A percentile compares a stretch with the other conserved stretches of the same genome.
These are phyloP conservation scores for Oryza coarctata DNA, from an alignment of 176 grass and related monocot genomes.

Conservation along the genomic window DNA sequence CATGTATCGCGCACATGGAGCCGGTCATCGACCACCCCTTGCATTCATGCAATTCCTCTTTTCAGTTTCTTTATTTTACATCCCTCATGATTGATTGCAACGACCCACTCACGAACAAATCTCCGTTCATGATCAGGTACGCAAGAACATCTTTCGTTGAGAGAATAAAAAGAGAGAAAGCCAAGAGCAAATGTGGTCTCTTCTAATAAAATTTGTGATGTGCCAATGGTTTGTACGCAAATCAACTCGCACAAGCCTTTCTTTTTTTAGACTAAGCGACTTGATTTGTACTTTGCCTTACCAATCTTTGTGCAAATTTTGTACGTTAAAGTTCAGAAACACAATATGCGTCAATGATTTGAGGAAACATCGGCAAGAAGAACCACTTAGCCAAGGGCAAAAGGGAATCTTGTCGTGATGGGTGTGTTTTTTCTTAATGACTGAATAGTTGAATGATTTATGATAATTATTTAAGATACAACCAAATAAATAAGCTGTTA, in stretches of 20 bases:
- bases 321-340: neutral
- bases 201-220: neutral
- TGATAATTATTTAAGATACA: no score
- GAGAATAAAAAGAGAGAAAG: neutral
- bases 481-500: no score
- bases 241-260: neutral
- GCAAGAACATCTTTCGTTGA: neutral
- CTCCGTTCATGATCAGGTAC: constrained; percentile 13
- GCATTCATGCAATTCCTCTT: neutral
- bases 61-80: neutral
- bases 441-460: no score
- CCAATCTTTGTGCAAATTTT: neutral
- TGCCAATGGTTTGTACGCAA: neutral
- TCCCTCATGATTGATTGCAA: constrained; percentile 47
- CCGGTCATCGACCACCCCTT: constrained; percentile 39
- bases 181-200: neutral
- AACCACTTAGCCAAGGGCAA: neutral
- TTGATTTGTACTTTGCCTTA: neutral
- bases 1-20: constrained; percentile 50
- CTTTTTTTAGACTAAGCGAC: neutral
- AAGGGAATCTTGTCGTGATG: no score
- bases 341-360: neutral
- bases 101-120: constrained; percentile 19
- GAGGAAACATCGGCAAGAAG: neutral
- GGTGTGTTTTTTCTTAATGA: no score